Percentiles rank a stretch among this genome's conserved stretches.
These are phyloP conservation scores for Dioszegia aurantiaca DNA, from an alignment of 768 basidiomycete species.

Conservation along the genomic window DNA sequence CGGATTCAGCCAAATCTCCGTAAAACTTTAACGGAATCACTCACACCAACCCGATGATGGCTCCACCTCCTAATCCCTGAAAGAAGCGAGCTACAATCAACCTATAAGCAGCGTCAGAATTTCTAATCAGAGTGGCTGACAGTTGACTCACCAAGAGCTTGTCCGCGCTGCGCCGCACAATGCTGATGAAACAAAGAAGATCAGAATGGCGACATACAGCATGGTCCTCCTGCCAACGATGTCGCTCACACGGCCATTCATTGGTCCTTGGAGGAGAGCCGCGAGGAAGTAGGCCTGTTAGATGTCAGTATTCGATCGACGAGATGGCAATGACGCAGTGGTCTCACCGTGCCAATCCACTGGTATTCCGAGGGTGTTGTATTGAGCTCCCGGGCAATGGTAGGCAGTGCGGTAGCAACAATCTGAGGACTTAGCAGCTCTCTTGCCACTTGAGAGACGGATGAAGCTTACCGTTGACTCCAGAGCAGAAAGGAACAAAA, in stretches of 20 bases:
- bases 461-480: constrained; percentile 44
- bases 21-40: constrained; percentile 23
- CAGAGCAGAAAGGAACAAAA: constrained; percentile 39
- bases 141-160: constrained; percentile 35
- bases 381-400: constrained; percentile 42
- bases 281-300: constrained; percentile 41
- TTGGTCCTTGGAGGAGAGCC: constrained; percentile 37
- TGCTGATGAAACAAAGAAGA: constrained; percentile 41
- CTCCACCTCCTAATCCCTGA: constrained; percentile 46
- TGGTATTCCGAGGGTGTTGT: constrained; percentile 41
- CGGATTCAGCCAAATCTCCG: constrained; percentile 1
- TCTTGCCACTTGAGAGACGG: too few relatives aligned
- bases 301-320: too few relatives aligned
- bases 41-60: constrained; percentile 41
- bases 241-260: constrained; percentile 45
- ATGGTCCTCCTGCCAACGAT: constrained; percentile 46
- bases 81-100: constrained; percentile 36
- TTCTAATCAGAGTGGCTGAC: constrained; percentile 11
- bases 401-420: constrained; percentile 43
- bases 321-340: constrained; percentile 2
- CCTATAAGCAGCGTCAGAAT: constrained; percentile 26
- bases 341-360: constrained; percentile 46
- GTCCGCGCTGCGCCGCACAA: constrained; percentile 42
- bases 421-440: too few relatives aligned
- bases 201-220: constrained; percentile 36